Conservation (phyloP, 2,329 filamentous ascomycete species). For the Botrytis porri region DNA sequence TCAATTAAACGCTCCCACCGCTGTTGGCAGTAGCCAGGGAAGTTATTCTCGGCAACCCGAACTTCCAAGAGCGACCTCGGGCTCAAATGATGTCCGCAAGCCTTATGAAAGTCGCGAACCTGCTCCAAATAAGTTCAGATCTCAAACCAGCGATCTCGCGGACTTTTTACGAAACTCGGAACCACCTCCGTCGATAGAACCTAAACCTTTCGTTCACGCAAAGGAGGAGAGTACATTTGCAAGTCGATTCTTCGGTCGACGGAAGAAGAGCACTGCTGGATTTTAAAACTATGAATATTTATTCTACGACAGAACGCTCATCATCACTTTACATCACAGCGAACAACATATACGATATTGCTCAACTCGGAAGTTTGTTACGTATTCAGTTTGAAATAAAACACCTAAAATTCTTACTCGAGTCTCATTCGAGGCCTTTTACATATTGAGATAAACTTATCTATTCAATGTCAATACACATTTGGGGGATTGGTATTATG, state of each 20-base stretch:
- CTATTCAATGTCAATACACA: neutral
- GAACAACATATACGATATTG: neutral
- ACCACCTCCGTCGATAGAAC: constrained; percentile 24
- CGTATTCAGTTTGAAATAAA: neutral
- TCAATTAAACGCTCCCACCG: constrained; percentile 51
- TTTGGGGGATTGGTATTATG: neutral
- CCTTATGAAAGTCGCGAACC: constrained; percentile 44
- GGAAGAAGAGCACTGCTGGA: constrained; percentile 19
- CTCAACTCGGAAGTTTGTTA: neutral
- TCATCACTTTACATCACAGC: neutral
- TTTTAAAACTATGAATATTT: neutral
- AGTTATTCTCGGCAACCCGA: constrained; percentile 31
- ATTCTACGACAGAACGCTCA: neutral
- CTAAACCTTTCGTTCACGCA: constrained; percentile 10
- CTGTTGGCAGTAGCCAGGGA: constrained; percentile 46
- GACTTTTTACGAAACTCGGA: constrained; percentile 55
- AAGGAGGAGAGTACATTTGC: constrained; percentile 20
- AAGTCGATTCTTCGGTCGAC: constrained; percentile 18
- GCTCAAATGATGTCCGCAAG: constrained; percentile 46
- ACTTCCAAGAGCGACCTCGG: constrained; percentile 22
- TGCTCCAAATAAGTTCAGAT: constrained; percentile 26
- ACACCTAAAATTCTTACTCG: neutral
- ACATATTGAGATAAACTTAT: neutral
- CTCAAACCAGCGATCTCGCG: constrained; percentile 63
- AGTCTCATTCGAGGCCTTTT: neutral